Evolutionary conservation across 768 basidiomycete species (phyloP).

Genomic region (Mycena filopes): DNA sequence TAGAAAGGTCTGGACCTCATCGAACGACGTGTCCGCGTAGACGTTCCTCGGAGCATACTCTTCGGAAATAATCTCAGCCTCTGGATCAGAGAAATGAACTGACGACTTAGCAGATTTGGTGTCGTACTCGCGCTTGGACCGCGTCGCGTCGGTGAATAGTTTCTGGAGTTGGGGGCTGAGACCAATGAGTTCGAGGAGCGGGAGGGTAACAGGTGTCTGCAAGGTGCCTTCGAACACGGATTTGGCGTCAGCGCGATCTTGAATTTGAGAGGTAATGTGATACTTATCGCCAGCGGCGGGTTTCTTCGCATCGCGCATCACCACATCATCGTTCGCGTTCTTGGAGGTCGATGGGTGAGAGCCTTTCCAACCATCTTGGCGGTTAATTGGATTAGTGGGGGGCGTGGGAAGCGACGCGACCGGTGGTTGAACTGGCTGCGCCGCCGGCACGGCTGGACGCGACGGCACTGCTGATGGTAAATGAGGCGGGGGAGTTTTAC

Average conservation of each 20-base stretch:
- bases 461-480: neutral
- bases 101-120: conserved; percentile 20
- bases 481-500: neutral
- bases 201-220: neutral
- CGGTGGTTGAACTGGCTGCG: neutral
- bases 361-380: conserved; percentile 13
- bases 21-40: neutral
- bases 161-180: conserved; percentile 15
- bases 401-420: neutral
- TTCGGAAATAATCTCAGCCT: too few relatives aligned
- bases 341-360: conserved; percentile 3
- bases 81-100: neutral
- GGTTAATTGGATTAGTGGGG: conserved; percentile 19
- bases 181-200: conserved; percentile 13
- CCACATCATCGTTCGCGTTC: neutral
- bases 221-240: neutral
- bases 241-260: conserved; percentile 14
- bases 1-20: conserved; percentile 2
- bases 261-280: conserved; percentile 17
- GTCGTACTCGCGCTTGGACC: neutral
- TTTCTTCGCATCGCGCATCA: conserved; percentile 17
- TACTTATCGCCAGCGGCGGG: neutral
- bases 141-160: conserved; percentile 11
- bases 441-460: neutral
- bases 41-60: neutral